phyloP scores from a whole-genome alignment of 257 asterid species.

The Linderniella brevidens region DNA sequence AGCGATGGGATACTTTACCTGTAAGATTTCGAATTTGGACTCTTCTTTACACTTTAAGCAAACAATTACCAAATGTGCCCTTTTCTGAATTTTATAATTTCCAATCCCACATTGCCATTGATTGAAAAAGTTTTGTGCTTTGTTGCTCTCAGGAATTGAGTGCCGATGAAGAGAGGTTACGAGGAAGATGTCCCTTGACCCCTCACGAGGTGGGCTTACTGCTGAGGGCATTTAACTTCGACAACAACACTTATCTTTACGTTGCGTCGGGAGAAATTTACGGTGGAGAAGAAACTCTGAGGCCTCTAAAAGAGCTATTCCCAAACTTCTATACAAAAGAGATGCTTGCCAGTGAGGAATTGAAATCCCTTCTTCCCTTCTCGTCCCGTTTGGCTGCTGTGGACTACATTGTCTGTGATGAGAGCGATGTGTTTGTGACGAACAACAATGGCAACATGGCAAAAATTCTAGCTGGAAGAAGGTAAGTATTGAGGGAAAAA shows the following conservation, averaged over 20 bases:
- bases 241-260: constrained; percentile 61
- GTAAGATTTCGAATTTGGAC: constrained; percentile 20
- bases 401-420: constrained; percentile 86
- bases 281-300: constrained; percentile 93
- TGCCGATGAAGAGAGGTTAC: constrained; percentile 87
- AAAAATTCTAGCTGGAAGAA: constrained; percentile 92
- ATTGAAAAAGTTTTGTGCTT: constrained; percentile 1
- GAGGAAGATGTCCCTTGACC: constrained; percentile 97
- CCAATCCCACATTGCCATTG: background rate
- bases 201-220: constrained; percentile 94
- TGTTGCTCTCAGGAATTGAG: constrained; percentile 45
- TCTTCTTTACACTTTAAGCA: no score
- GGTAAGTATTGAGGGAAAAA: constrained; percentile 41
- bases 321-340: constrained; percentile 93
- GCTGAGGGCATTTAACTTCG: constrained; percentile 90
- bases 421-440: constrained; percentile 92
- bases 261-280: constrained; percentile 99
- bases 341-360: constrained; percentile 71
- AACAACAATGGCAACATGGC: constrained; percentile 99
- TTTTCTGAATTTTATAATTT: background rate
- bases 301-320: constrained; percentile 84
- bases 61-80: constrained; percentile 6
- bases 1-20: constrained; percentile 60
- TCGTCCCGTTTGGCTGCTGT: constrained; percentile 96
- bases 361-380: constrained; percentile 55